phyloP scores from a whole-genome alignment of 495 filamentous ascomycete genomes.

The Paragyromitra xinjiangensis region DNA sequence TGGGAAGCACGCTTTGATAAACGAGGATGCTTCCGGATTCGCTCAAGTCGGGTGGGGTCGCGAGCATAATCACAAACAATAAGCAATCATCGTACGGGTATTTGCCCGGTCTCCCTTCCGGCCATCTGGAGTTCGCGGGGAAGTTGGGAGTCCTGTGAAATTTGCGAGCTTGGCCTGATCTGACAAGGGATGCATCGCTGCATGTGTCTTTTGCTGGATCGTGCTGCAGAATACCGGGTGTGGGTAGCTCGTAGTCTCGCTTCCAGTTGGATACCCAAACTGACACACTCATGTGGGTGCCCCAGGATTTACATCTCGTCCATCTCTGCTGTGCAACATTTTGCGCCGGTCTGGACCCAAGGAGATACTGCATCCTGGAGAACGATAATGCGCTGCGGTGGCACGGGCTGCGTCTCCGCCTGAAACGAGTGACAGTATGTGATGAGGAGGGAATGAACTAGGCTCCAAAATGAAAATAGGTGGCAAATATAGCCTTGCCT shows the following conservation, averaged over 20 bases:
- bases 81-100: not conserved
- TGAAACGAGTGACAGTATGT: conserved; percentile 28
- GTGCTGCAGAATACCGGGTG: conserved; percentile 35
- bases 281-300: conserved; percentile 6
- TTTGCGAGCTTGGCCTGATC: conserved; percentile 9
- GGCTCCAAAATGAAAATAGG: not conserved
- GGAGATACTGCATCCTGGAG: not conserved
- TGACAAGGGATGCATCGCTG: not conserved
- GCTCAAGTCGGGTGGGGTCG: conserved; percentile 12
- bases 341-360: conserved; percentile 3
- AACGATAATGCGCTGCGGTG: conserved; percentile 20
- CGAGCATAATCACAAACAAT: not conserved
- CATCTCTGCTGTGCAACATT: conserved; percentile 38
- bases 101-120: conserved; percentile 28
- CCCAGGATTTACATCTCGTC: conserved; percentile 30
- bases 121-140: conserved; percentile 16
- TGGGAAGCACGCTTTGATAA: conserved; percentile 44
- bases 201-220: conserved; percentile 2
- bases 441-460: conserved; percentile 1
- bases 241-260: conserved; percentile 19
- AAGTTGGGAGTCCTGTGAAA: not conserved
- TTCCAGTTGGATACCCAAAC: conserved; percentile 29
- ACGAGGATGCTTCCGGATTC: conserved; percentile 36
- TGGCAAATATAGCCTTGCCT: not conserved
- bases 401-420: conserved; percentile 17